Conservation (phyloP, 2,329 filamentous ascomycete genomes). For the Myriangium duriaei region DNA sequence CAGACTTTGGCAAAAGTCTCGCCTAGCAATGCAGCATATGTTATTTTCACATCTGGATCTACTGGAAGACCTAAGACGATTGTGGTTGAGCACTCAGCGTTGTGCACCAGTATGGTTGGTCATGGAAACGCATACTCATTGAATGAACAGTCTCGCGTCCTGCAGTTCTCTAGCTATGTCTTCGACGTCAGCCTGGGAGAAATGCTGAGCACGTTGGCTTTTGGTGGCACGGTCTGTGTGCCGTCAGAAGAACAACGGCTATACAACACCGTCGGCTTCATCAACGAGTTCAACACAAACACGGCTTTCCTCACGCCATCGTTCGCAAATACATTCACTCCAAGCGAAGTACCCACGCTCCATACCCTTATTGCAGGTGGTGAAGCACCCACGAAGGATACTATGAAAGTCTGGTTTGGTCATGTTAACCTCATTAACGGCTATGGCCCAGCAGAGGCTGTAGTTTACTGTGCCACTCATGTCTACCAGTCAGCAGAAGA, state of each 20-base stretch:
- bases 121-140: slow-evolving; percentile 4
- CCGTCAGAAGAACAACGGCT: slow-evolving; percentile 4
- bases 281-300: neutral
- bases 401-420: neutral
- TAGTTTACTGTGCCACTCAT: neutral
- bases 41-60: slow-evolving; percentile 7
- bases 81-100: slow-evolving; percentile 5
- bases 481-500: neutral
- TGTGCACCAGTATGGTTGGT: slow-evolving; percentile 4
- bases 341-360: neutral
- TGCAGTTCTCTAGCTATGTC: slow-evolving; percentile 5
- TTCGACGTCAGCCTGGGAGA: slow-evolving; percentile 5
- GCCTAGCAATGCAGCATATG: slow-evolving; percentile 1
- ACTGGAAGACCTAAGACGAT: slow-evolving; percentile 5
- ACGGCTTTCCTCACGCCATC: slow-evolving; percentile 6
- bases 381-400: slow-evolving; percentile 1
- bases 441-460: slow-evolving; percentile 5
- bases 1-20: neutral
- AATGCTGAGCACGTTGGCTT: slow-evolving; percentile 1
- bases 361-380: neutral
- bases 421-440: slow-evolving; percentile 2
- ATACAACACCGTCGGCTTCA: neutral
- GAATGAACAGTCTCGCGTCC: neutral
- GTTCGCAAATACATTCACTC: neutral
- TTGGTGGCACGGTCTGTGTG: slow-evolving; percentile 5